phyloP scores from a whole-genome alignment of 2,329 filamentous ascomycete species.

The Apiospora saccharicola region DNA sequence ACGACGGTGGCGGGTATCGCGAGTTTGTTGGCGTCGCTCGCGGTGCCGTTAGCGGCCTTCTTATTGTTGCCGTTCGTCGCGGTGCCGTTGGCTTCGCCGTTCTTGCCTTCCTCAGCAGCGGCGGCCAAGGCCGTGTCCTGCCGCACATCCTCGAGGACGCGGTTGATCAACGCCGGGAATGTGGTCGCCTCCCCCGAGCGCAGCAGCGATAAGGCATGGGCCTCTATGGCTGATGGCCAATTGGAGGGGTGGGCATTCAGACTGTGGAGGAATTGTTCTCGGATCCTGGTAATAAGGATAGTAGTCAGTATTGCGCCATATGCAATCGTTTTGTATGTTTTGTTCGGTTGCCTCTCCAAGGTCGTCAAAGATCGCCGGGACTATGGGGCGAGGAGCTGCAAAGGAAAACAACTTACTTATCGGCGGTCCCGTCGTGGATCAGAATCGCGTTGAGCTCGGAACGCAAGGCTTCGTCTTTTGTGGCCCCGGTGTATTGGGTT shows the following conservation, averaged over 20 bases:
- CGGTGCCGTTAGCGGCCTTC: conserved; percentile 30
- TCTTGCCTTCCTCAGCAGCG: conserved; percentile 28
- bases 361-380: too few relatives aligned
- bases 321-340: background rate
- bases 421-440: conserved; percentile 65
- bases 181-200: conserved; percentile 66
- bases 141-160: conserved; percentile 68
- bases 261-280: conserved; percentile 68
- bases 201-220: conserved; percentile 66
- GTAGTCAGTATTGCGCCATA: conserved; percentile 27
- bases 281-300: conserved; percentile 56
- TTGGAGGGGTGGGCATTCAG: conserved; percentile 66
- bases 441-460: conserved; percentile 68
- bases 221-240: conserved; percentile 68
- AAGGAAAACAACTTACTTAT: conserved; percentile 54
- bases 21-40: conserved; percentile 47
- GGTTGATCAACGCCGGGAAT: conserved; percentile 67
- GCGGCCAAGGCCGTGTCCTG: conserved; percentile 52
- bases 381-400: background rate
- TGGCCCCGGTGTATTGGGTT: conserved; percentile 66
- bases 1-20: conserved; percentile 67
- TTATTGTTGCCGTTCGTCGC: conserved; percentile 39
- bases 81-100: conserved; percentile 26
- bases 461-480: conserved; percentile 66
- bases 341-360: background rate